These are phyloP conservation scores for Chaetomiaceae sp. DNA, from an alignment of 2,329 filamentous ascomycete species.

Conservation along the genomic window DNA sequence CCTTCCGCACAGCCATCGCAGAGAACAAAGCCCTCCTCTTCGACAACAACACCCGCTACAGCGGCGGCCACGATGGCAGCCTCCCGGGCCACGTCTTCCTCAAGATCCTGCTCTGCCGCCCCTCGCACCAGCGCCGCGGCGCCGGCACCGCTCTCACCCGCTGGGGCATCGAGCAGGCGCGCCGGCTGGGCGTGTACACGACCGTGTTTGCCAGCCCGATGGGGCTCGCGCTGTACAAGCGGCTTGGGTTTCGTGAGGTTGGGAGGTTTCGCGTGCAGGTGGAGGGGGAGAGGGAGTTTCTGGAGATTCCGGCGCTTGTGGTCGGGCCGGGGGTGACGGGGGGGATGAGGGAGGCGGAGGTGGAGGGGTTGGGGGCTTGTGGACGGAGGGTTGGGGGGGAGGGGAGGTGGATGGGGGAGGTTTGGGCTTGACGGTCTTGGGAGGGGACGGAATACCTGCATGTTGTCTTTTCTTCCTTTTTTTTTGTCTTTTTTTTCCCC, in stretches of 20 bases:
- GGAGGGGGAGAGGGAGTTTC: conserved; percentile 21
- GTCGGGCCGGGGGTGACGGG: conserved; percentile 1
- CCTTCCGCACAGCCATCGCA: conserved; percentile 19
- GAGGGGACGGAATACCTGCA: too few relatives aligned
- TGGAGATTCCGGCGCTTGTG: conserved; percentile 25
- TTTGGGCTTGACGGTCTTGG: not conserved
- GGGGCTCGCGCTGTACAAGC: conserved; percentile 22
- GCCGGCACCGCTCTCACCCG: conserved; percentile 21
- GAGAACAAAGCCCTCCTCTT: conserved; percentile 20
- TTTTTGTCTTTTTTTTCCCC: not conserved
- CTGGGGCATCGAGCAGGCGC: conserved; percentile 24
- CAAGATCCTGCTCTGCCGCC: conserved; percentile 25
- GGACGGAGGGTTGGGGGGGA: not conserved
- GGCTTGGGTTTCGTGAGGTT: conserved; percentile 24
- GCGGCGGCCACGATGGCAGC: too few relatives aligned
- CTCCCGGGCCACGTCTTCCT: conserved; percentile 26
- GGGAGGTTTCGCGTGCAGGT: conserved; percentile 23
- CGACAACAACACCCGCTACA: conserved; percentile 19
- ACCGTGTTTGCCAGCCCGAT: conserved; percentile 27
- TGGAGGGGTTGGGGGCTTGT: not conserved
- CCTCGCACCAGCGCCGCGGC: conserved; percentile 21
- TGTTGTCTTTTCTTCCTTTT: too few relatives aligned
- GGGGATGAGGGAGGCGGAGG: conserved; percentile 2
- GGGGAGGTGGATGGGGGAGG: not conserved
- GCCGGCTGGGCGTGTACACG: conserved; percentile 14